phyloP scores from a whole-genome alignment of 148 eudicot genomes.

The Euryodendron excelsum region DNA sequence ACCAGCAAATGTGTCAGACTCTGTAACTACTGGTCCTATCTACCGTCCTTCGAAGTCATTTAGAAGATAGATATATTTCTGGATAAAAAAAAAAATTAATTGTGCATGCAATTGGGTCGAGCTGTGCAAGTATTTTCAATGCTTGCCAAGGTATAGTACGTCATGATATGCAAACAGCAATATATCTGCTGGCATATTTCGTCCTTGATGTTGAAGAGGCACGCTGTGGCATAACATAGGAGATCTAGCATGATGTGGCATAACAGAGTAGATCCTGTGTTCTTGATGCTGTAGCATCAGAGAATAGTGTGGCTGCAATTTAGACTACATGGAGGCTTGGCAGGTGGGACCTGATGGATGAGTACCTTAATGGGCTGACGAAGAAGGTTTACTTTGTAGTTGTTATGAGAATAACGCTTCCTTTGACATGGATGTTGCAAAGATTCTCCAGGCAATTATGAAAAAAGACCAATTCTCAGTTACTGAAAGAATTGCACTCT shows the following conservation, averaged over 20 bases:
- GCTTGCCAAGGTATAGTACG: constrained; percentile 95
- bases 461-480: constrained; percentile 68
- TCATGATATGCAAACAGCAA: constrained; percentile 91
- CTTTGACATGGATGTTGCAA: constrained; percentile 94
- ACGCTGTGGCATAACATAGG: constrained; percentile 79
- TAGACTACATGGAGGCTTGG: constrained; percentile 99
- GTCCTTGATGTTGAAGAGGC: constrained; percentile 89
- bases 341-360: constrained; percentile 97
- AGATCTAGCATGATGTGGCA: too few relatives aligned
- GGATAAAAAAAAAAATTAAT: constrained; percentile 88
- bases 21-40: constrained; percentile 66
- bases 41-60: constrained; percentile 84
- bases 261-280: too few relatives aligned
- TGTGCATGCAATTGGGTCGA: constrained; percentile 80
- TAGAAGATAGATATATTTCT: constrained; percentile 78
- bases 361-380: constrained; percentile 81
- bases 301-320: constrained; percentile 54
- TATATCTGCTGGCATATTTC: constrained; percentile 84
- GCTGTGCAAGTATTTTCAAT: constrained; percentile 69
- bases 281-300: constrained; percentile 86
- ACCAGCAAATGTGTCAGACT: constrained; percentile 62
- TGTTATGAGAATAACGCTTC: constrained; percentile 93
- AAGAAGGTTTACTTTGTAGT: constrained; percentile 84
- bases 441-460: constrained; percentile 87
- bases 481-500: constrained; percentile 75